These are phyloP conservation scores for Aspergillus arachidicola DNA, from an alignment of 2,329 filamentous ascomycete genomes.

Conservation along the genomic window DNA sequence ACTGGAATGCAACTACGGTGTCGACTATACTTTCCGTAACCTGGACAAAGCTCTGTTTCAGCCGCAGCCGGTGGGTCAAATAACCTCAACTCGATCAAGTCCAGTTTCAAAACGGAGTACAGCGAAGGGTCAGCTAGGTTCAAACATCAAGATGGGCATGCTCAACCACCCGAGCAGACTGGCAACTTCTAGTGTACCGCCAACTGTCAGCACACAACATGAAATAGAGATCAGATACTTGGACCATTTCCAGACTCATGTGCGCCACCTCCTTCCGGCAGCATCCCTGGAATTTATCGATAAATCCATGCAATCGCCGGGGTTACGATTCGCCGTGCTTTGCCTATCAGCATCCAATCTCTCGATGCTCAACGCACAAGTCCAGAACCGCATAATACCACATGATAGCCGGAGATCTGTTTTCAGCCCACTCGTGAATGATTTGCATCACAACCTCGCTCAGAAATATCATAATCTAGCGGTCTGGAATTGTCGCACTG, in stretches of 20 bases:
- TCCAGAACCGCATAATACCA: slow-evolving; percentile 8
- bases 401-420: slow-evolving; percentile 1
- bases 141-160: not conserved
- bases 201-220: not conserved
- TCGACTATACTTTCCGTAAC: slow-evolving; percentile 16
- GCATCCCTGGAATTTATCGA: not conserved
- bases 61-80: not conserved
- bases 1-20: slow-evolving; percentile 18
- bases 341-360: slow-evolving; percentile 21
- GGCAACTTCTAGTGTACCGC: not conserved
- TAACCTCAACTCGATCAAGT: not conserved
- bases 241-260: slow-evolving; percentile 12
- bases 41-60: not conserved
- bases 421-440: slow-evolving; percentile 11
- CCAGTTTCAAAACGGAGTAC: not conserved
- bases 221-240: slow-evolving; percentile 9
- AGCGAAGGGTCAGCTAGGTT: not conserved
- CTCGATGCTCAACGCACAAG: slow-evolving; percentile 16
- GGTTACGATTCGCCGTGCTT: slow-evolving; percentile 6
- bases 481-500: not conserved
- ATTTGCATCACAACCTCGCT: slow-evolving; percentile 3
- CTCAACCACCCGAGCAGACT: not conserved
- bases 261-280: slow-evolving; percentile 13
- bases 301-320: not conserved
- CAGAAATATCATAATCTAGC: slow-evolving; percentile 12